Evolutionary conservation across 2,329 filamentous ascomycete genomes (phyloP).

Genomic region (Neurospora crassa): DNA sequence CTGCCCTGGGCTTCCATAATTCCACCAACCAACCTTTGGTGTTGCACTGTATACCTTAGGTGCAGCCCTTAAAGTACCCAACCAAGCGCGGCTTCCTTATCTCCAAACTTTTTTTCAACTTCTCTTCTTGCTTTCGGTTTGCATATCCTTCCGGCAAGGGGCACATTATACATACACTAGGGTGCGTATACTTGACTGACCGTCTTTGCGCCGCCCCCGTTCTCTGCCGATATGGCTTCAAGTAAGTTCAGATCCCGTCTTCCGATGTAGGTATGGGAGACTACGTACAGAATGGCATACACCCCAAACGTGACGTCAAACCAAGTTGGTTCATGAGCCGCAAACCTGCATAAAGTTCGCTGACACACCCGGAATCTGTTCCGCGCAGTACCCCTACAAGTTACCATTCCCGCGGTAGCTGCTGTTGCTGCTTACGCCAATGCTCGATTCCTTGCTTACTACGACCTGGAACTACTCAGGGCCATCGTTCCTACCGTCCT

Average conservation of each 20-base stretch:
- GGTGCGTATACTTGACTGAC: background rate
- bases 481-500: conserved; percentile 38
- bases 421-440: conserved; percentile 71
- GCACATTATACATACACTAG: background rate
- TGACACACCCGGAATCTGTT: conserved; percentile 3
- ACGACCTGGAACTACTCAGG: conserved; percentile 54
- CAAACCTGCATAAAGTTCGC: background rate
- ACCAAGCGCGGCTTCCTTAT: background rate
- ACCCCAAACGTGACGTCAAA: background rate
- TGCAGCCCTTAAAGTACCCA: background rate
- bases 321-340: background rate
- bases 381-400: conserved; percentile 38
- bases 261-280: background rate
- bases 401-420: conserved; percentile 51
- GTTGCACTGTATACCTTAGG: background rate
- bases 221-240: conserved; percentile 8
- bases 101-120: background rate
- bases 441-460: conserved; percentile 55
- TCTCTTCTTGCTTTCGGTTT: background rate
- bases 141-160: background rate
- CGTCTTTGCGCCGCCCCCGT: background rate
- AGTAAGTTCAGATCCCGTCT: conserved; percentile 7
- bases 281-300: background rate
- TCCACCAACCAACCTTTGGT: background rate
- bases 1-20: background rate